A percentile compares a stretch with the other conserved stretches of the same genome.
phyloP scores from a whole-genome alignment of 1,284 basidiomycete genomes.

The Malassezia sp. region DNA sequence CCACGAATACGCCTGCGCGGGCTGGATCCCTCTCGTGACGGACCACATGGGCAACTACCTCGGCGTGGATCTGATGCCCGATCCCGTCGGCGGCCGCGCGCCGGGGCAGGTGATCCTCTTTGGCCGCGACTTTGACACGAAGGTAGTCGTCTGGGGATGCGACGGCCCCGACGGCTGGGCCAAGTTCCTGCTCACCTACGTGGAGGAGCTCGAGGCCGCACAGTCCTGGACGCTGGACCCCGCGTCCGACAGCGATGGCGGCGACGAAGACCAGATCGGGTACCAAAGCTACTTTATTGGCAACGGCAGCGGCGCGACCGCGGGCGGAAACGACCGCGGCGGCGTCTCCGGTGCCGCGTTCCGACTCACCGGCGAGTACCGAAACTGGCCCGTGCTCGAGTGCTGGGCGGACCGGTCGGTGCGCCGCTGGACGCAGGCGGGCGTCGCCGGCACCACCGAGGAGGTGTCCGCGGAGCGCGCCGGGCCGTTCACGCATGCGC shows the following conservation, averaged over 20 bases:
- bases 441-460: slow-evolving; percentile 24
- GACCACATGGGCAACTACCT: slow-evolving; percentile 94
- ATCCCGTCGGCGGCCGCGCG: slow-evolving; percentile 51
- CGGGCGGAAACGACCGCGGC: slow-evolving; percentile 35
- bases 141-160: slow-evolving; percentile 63
- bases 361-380: slow-evolving; percentile 35
- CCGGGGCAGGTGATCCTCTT: slow-evolving; percentile 93
- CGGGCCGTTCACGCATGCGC: not conserved
- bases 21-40: slow-evolving; percentile 87
- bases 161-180: slow-evolving; percentile 89
- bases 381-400: slow-evolving; percentile 42
- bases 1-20: slow-evolving; percentile 76
- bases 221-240: slow-evolving; percentile 50
- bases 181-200: slow-evolving; percentile 81
- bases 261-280: slow-evolving; percentile 36
- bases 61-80: slow-evolving; percentile 82
- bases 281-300: slow-evolving; percentile 42
- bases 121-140: slow-evolving; percentile 93
- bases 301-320: slow-evolving; percentile 23
- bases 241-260: slow-evolving; percentile 16
- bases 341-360: slow-evolving; percentile 38
- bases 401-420: slow-evolving; percentile 42
- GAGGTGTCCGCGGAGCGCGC: slow-evolving; percentile 4
- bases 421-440: slow-evolving; percentile 36
- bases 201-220: slow-evolving; percentile 79